Evolutionary conservation across 495 filamentous ascomycete species (phyloP), one percentile per base, ranked within the genome.

Genomic region (Hypoxylon subgilvum): DNA sequence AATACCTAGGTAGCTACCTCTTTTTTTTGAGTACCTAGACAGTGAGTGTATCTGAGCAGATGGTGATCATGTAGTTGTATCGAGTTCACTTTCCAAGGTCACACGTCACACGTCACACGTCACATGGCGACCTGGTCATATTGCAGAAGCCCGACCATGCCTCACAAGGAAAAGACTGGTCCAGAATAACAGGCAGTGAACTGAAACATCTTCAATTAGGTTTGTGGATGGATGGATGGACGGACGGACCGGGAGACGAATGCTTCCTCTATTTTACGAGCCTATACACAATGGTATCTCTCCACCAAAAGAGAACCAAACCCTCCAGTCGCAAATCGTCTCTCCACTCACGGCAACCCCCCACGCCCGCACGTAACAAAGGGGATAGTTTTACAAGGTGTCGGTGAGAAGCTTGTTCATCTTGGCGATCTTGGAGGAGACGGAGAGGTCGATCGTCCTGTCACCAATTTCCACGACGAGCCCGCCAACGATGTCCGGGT

Each of bases 351-450:
- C 41, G 52, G 51, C 48, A 42, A 40, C 27, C 52, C 35, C 34
- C 61, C 40, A 46, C 39, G 44, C 61, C 59, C 54, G 32, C 54
- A 59, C 27, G 14, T 50, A 66, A 71, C 52, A 74, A 68, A 63
- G 47, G 46, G 35, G 51, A 63, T 52, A 35, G 32, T 76, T 91
- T 92, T 92, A 98, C 87, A 97, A 78, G 72, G 88, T 83, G 79
- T 98, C 95, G 58, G 83, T 91, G 68, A 98, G 87, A 71, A 96
- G 87, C 87, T 98, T 98, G 89, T 97, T 98, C 86, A 97, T 88
- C 84, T 91, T 95, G 74, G 89, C 81, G 77, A 98, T 88, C 85
- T 91, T 94, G 70, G 90, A 80, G 10, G 94, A 94, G 65, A 98
- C 91, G 79, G 88, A 92, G 55, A 97, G 88, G 77, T 98, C 94